phyloP scores from a whole-genome alignment of 2,329 filamentous ascomycete species.

The Peltaster fructicola region DNA sequence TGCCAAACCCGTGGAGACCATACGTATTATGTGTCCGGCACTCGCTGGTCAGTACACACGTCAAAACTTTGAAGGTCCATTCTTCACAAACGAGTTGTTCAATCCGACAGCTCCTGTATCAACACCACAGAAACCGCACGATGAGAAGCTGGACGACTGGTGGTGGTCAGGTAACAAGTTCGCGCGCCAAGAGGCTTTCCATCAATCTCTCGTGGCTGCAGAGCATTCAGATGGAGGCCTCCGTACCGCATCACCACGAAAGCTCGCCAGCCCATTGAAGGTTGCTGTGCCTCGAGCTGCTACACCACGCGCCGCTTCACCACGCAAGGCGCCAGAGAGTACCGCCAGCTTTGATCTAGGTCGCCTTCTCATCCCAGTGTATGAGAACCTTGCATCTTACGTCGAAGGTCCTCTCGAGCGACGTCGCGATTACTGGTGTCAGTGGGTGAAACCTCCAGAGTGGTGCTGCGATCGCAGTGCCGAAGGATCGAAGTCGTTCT shows the following conservation, averaged over 20 bases:
- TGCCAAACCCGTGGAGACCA: too few relatives aligned
- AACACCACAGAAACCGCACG: conserved; percentile 12
- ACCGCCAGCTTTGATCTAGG: conserved; percentile 13
- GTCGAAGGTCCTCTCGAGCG: conserved; percentile 17
- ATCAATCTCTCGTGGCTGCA: conserved; percentile 9
- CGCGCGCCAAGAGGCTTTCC: conserved; percentile 17
- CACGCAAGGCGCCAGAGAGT: conserved; percentile 1
- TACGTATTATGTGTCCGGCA: too few relatives aligned
- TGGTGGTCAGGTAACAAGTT: conserved; percentile 17
- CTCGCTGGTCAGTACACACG: conserved; percentile 12
- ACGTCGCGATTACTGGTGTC: conserved; percentile 23
- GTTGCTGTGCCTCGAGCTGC: conserved; percentile 3
- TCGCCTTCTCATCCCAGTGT: conserved; percentile 23
- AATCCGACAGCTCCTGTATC: conserved; percentile 9
- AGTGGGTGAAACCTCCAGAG: conserved; percentile 21
- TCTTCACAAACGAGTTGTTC: conserved; percentile 15
- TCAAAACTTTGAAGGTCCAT: conserved; percentile 21
- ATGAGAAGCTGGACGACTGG: conserved; percentile 25
- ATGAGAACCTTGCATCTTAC: conserved; percentile 27
- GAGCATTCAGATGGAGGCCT: neutral
- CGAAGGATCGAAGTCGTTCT: conserved; percentile 24
- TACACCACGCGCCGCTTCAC: neutral
- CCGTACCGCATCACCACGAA: conserved; percentile 2
- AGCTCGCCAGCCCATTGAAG: conserved; percentile 2
- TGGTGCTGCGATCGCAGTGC: conserved; percentile 22